Conservation (phyloP, 2,329 filamentous ascomycete genomes). For the Fusarium pseudoanthophilum region DNA sequence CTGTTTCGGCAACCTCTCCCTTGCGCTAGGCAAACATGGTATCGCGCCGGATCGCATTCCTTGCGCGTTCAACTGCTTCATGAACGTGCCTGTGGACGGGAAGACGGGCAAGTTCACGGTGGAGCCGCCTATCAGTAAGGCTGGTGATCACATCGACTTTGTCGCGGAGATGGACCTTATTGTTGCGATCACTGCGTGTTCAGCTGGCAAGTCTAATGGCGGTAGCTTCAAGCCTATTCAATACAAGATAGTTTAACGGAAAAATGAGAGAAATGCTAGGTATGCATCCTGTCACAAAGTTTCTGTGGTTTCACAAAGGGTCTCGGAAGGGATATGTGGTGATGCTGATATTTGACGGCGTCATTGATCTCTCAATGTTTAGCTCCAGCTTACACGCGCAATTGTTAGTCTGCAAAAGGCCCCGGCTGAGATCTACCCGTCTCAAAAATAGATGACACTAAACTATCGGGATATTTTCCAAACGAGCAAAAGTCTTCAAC, state of each 20-base stretch:
- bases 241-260: neutral
- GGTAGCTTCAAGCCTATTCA: neutral
- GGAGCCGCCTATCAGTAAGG: neutral
- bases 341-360: neutral
- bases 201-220: neutral
- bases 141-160: neutral
- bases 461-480: fast-evolving
- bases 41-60: neutral
- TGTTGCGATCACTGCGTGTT: neutral
- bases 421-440: neutral
- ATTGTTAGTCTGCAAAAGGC: fast-evolving
- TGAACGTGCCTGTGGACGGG: neutral
- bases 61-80: neutral
- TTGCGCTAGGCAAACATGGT: neutral
- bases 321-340: neutral
- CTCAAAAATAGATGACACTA: fast-evolving
- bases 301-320: neutral
- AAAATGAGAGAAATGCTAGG: neutral
- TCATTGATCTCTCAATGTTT: neutral
- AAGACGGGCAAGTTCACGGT: neutral
- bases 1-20: neutral
- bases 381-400: neutral
- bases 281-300: neutral
- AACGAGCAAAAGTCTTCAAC: neutral
- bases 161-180: neutral